phyloP scores from a whole-genome alignment of 1,284 basidiomycete genomes.

The Microstroma glucosiphilum region DNA sequence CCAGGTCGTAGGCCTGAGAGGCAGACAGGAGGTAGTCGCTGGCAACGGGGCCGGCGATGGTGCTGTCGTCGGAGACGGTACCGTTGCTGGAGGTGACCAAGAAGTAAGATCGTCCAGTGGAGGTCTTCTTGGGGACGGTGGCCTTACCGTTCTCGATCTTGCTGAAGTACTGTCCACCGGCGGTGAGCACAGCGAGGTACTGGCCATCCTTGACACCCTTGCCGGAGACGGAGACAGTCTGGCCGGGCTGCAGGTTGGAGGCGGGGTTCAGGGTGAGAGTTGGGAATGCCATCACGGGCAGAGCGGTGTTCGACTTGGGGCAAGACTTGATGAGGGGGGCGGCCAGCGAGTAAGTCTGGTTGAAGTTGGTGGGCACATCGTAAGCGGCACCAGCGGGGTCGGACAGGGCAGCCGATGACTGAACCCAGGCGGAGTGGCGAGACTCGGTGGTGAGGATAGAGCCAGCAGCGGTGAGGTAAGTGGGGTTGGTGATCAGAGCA shows the following conservation, averaged over 20 bases:
- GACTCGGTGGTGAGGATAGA: conserved; percentile 38
- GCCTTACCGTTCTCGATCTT: conserved; percentile 42
- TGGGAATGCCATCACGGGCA: conserved; percentile 54
- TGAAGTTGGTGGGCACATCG: conserved; percentile 57
- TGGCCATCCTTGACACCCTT: conserved; percentile 39
- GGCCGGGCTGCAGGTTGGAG: conserved; percentile 28
- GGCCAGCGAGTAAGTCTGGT: conserved; percentile 52
- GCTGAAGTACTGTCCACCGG: conserved; percentile 47
- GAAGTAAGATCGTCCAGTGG: conserved; percentile 53
- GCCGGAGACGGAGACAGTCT: conserved; percentile 47
- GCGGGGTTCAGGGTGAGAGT: conserved; percentile 51
- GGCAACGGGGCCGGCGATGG: conserved; percentile 56
- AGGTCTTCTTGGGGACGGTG: conserved; percentile 48
- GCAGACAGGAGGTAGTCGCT: conserved; percentile 37
- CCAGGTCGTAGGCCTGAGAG: neutral
- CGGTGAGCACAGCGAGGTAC: conserved; percentile 54
- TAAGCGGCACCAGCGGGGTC: conserved; percentile 27
- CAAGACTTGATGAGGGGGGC: conserved; percentile 55
- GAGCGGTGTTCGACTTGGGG: conserved; percentile 55
- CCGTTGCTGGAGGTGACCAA: conserved; percentile 50
- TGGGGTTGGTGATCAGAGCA: conserved; percentile 52
- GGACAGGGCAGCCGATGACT: conserved; percentile 24
- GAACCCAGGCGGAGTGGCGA: conserved; percentile 33
- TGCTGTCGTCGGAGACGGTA: conserved; percentile 52
- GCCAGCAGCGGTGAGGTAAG: conserved; percentile 31